Evolutionary conservation across 768 basidiomycete species (phyloP).

Genomic region (Boletales sp.): DNA sequence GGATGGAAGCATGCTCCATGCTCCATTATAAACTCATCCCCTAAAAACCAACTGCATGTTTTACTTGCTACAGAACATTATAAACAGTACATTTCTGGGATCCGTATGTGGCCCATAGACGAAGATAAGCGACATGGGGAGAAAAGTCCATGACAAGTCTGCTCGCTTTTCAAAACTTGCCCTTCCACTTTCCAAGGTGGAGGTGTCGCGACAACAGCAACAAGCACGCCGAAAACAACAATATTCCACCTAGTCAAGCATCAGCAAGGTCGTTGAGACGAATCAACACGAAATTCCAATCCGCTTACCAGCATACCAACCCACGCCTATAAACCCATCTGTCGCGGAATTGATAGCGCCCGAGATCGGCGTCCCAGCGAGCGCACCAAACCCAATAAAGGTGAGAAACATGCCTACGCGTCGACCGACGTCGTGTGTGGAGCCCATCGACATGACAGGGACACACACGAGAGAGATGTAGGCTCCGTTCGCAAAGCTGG

Average conservation of each 20-base stretch:
- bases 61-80: neutral
- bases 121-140: no score
- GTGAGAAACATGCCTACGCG: constrained; percentile 64
- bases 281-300: neutral
- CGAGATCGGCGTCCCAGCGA: constrained; percentile 70
- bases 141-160: no score
- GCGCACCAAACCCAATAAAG: constrained; percentile 56
- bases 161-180: constrained; percentile 35
- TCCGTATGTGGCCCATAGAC: no score
- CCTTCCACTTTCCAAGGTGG: constrained; percentile 36
- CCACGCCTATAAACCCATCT: constrained; percentile 37
- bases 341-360: constrained; percentile 59
- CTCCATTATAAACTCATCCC: no score
- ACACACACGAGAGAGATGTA: constrained; percentile 54
- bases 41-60: no score
- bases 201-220: constrained; percentile 40
- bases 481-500: constrained; percentile 57
- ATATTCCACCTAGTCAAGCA: constrained; percentile 30
- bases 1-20: no score
- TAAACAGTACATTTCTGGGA: no score
- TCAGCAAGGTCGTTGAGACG: neutral
- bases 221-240: constrained; percentile 41
- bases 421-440: constrained; percentile 57
- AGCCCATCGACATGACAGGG: constrained; percentile 62
- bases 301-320: constrained; percentile 40